These are phyloP conservation scores for Talaromyces adpressus DNA, from an alignment of 495 filamentous ascomycete species.

Conservation along the genomic window DNA sequence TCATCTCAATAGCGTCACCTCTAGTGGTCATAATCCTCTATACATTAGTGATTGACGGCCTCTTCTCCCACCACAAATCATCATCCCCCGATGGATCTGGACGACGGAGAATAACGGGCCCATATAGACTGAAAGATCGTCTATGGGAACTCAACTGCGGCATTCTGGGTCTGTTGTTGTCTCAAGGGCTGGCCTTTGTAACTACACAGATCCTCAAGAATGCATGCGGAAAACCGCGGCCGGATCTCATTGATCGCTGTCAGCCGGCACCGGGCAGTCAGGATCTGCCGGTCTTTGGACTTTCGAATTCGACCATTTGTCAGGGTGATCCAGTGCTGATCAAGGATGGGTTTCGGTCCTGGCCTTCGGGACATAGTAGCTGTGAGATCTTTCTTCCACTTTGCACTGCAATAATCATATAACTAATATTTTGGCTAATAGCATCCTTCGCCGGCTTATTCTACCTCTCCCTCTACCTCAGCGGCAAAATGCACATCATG, in stretches of 20 bases:
- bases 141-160: slow-evolving; percentile 84
- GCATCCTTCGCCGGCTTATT: slow-evolving; percentile 71
- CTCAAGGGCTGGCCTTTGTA: slow-evolving; percentile 60
- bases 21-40: slow-evolving; percentile 61
- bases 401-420: background rate
- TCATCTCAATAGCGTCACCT: slow-evolving; percentile 52
- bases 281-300: slow-evolving; percentile 35
- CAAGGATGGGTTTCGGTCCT: slow-evolving; percentile 82
- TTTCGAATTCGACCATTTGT: slow-evolving; percentile 65
- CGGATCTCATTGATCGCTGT: slow-evolving; percentile 71
- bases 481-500: slow-evolving; percentile 49
- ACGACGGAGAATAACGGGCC: slow-evolving; percentile 52
- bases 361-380: slow-evolving; percentile 66
- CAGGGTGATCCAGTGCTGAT: slow-evolving; percentile 55
- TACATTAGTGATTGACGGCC: slow-evolving; percentile 64
- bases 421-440: slow-evolving; percentile 8
- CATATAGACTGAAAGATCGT: slow-evolving; percentile 56
- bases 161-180: slow-evolving; percentile 63
- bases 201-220: slow-evolving; percentile 83
- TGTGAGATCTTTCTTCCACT: slow-evolving; percentile 25
- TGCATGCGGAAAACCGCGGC: slow-evolving; percentile 76
- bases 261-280: slow-evolving; percentile 37
- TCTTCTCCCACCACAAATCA: slow-evolving; percentile 57
- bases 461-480: slow-evolving; percentile 61
- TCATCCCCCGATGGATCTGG: slow-evolving; percentile 19